Conservation (phyloP, 169 alveolate genomes). For the Ichthyophthirius multifiliis region DNA sequence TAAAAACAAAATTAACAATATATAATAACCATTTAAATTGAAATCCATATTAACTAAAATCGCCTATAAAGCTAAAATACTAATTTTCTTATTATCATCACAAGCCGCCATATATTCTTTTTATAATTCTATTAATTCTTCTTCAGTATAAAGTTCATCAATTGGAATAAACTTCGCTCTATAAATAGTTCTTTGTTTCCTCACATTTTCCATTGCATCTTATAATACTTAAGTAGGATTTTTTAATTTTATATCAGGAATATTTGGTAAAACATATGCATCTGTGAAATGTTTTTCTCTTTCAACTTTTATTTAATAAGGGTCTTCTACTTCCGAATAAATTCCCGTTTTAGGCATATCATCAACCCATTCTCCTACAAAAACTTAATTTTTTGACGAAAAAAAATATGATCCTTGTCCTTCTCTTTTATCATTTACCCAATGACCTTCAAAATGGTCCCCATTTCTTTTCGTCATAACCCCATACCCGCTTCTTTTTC, state of each 20-base stretch:
- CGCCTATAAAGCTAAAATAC: constrained; percentile 37
- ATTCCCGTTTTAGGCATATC: constrained; percentile 86
- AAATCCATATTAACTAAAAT: constrained; percentile 58
- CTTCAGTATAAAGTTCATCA: constrained; percentile 60
- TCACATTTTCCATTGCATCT: constrained; percentile 66
- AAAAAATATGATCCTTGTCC: constrained; percentile 93
- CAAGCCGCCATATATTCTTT: constrained; percentile 54
- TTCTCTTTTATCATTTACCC: constrained; percentile 91
- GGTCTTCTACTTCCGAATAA: constrained; percentile 84
- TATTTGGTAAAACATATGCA: constrained; percentile 60
- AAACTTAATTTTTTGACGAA: constrained; percentile 67
- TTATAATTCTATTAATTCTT: constrained; percentile 50
- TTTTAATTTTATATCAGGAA: constrained; percentile 54
- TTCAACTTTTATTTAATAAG: background rate
- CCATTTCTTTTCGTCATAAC: constrained; percentile 91
- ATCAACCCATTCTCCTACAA: constrained; percentile 88
- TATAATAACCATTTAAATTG: constrained; percentile 26
- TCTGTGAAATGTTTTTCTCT: constrained; percentile 72
- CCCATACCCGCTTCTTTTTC: constrained; percentile 92
- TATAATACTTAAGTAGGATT: constrained; percentile 72
- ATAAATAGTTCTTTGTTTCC: constrained; percentile 55
- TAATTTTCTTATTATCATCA: constrained; percentile 48
- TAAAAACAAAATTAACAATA: constrained; percentile 3
- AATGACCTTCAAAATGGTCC: constrained; percentile 93
- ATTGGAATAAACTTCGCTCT: constrained; percentile 67